Conservation (phyloP, 2,329 filamentous ascomycete genomes). For the Dothideomycetes sp. region DNA sequence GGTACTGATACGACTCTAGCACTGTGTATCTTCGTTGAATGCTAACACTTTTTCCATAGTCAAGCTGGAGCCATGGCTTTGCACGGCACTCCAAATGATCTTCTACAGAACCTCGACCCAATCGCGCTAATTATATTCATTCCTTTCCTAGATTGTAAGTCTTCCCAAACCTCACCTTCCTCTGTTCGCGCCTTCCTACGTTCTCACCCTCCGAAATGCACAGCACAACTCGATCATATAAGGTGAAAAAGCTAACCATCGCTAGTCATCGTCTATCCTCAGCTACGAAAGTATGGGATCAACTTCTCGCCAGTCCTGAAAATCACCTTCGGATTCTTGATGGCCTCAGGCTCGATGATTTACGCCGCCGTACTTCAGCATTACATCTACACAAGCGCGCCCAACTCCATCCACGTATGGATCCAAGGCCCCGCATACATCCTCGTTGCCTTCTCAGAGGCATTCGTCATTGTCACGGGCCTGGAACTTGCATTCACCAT, state of each 20-base stretch:
- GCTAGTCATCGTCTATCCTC: slow-evolving; percentile 33
- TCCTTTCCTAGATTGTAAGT: slow-evolving; percentile 28
- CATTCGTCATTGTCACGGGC: slow-evolving; percentile 35
- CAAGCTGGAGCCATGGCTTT: slow-evolving; percentile 20
- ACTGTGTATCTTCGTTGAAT: too few relatives aligned
- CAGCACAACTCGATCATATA: too few relatives aligned
- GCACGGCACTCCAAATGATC: slow-evolving; percentile 36
- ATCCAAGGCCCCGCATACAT: slow-evolving; percentile 31
- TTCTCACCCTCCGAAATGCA: too few relatives aligned
- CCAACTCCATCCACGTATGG: slow-evolving; percentile 38
- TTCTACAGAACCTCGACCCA: slow-evolving; percentile 38
- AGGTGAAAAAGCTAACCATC: background rate
- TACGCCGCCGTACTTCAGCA: slow-evolving; percentile 34
- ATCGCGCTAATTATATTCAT: slow-evolving; percentile 36
- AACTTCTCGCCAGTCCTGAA: slow-evolving; percentile 40
- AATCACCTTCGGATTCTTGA: slow-evolving; percentile 38
- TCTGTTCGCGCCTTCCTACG: too few relatives aligned
- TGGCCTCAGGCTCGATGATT: slow-evolving; percentile 39
- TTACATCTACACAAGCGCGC: slow-evolving; percentile 37
- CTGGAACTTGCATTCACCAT: slow-evolving; percentile 39
- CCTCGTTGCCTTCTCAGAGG: slow-evolving; percentile 31
- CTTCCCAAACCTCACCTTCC: background rate
- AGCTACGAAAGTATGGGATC: slow-evolving; percentile 31
- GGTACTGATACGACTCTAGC: too few relatives aligned
- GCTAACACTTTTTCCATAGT: too few relatives aligned